Base-by-base conservation (phyloP, 2,329 filamentous ascomycete genomes). In the Fusarium annulatum region DNA sequence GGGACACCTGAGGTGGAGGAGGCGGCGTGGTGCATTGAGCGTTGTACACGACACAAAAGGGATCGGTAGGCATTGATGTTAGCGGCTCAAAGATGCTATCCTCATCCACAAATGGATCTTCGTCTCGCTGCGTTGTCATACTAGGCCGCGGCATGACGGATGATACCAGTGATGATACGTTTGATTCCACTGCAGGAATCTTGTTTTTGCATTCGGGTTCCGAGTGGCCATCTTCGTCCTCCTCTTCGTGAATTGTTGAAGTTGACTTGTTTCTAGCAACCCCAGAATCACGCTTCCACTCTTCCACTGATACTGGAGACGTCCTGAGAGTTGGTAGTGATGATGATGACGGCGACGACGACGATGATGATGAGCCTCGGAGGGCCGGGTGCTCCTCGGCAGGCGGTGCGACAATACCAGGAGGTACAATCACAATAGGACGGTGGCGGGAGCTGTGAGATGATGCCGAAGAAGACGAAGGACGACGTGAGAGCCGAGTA, bases 251-350 rank as follows among this genome's bases (percentile, higher is more conserved):
- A 77, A 82, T 82, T 21, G 80, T 80, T 19, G 77, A 77, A 21
- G 79, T 76, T 33, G 85, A 85, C 38, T 83, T 81, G 21, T 85
- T 86, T 18, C 85, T 83, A 57, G 86, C 85, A 58, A 88, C 84
- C 12, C 85, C 87, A 30, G 88, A 90, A 75, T 90, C 88, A 67
- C 89, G 84, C 79, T 88, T 90, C 79, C 83, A 84, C 67, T 83
- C 82, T 67, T 86, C 83, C 19, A 79, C 73, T 48, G 74, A 72
- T 30, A 80, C 77, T 18, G 73, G 71, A 45, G 76, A 75, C 14
- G 67, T 66, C 41, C 75, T 73, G 21, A 72, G 69, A n/a, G 76
- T 67, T 14, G 72, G 61, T 19, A 74, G 72, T 72, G 48, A 74
- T 46, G 74, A 65, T 19, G 30, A 51, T 12, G 70, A 51, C 12